Evolutionary conservation across 208 protist genomes (phyloP).

Genomic region (Crithidia sp.): DNA sequence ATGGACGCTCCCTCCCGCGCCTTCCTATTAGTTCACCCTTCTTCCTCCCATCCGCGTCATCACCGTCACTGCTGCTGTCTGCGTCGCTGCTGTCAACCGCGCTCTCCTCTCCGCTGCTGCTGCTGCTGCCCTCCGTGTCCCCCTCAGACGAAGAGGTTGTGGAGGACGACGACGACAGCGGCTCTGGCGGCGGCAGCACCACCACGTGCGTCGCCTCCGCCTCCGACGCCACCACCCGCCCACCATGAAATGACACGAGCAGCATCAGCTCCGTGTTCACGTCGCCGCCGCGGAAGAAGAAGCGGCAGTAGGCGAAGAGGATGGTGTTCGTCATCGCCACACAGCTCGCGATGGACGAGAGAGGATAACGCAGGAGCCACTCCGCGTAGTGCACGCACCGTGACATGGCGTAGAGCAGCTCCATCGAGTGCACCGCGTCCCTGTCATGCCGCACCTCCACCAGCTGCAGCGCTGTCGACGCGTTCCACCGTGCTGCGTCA

Average conservation of each 20-base stretch:
- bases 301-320: conserved; percentile 67
- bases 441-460: conserved; percentile 50
- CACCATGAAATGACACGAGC: conserved; percentile 57
- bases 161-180: conserved; percentile 14
- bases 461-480: conserved; percentile 43
- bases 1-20: not conserved
- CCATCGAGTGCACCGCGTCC: conserved; percentile 43
- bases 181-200: conserved; percentile 4
- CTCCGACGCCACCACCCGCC: conserved; percentile 36
- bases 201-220: conserved; percentile 76
- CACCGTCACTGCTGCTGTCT: not conserved
- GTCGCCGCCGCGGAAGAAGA: conserved; percentile 36
- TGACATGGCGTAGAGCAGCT: conserved; percentile 72
- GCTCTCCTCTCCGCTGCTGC: not conserved
- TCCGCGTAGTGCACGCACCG: conserved; percentile 65
- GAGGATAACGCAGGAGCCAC: conserved; percentile 72
- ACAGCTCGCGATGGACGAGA: conserved; percentile 55
- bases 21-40: no score
- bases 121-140: conserved; percentile 4
- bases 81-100: conserved; percentile 16
- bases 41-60: not conserved
- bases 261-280: conserved; percentile 35
- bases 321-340: conserved; percentile 41
- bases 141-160: conserved; percentile 6
- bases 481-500: conserved; percentile 43